These are phyloP conservation scores for Globisporangium heterothallicum DNA, from an alignment of 352 stramenopile genomes.

Conservation along the genomic window DNA sequence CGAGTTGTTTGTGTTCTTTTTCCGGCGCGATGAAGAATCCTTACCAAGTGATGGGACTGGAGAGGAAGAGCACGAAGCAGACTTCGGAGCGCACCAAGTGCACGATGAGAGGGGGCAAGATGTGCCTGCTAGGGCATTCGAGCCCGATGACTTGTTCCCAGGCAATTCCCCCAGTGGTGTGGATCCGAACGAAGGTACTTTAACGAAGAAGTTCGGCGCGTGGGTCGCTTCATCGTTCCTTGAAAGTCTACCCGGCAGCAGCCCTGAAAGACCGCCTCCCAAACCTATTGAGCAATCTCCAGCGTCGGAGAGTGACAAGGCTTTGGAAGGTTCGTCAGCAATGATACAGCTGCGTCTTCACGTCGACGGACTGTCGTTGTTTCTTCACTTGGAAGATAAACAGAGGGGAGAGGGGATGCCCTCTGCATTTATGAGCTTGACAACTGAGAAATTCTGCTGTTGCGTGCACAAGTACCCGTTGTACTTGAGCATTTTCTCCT, in stretches of 20 bases:
- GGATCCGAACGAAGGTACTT: constrained; percentile 22
- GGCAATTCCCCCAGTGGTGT: constrained; percentile 10
- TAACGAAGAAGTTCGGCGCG: constrained; percentile 47
- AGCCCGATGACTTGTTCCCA: constrained; percentile 6
- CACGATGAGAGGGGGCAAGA: background rate
- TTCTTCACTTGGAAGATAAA: constrained; percentile 51
- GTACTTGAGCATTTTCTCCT: constrained; percentile 67
- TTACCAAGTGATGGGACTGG: background rate
- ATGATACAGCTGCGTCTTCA: constrained; percentile 73
- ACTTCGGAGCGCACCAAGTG: background rate
- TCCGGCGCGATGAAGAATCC: constrained; percentile 24
- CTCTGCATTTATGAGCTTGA: constrained; percentile 57
- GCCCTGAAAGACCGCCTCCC: background rate
- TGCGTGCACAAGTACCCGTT: constrained; percentile 65
- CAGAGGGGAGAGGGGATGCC: constrained; percentile 22
- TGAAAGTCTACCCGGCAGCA: constrained; percentile 25
- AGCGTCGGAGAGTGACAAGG: constrained; percentile 12
- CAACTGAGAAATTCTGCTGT: constrained; percentile 63
- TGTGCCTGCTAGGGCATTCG: background rate
- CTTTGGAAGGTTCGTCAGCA: constrained; percentile 26
- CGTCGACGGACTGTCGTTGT: constrained; percentile 59
- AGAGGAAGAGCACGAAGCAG: background rate
- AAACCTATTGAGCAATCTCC: constrained; percentile 17
- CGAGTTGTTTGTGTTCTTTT: constrained; percentile 78
- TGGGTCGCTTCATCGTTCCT: constrained; percentile 58